These are phyloP conservation scores for Fonsecaea erecta DNA, from an alignment of 2,329 filamentous ascomycete genomes.

Conservation along the genomic window DNA sequence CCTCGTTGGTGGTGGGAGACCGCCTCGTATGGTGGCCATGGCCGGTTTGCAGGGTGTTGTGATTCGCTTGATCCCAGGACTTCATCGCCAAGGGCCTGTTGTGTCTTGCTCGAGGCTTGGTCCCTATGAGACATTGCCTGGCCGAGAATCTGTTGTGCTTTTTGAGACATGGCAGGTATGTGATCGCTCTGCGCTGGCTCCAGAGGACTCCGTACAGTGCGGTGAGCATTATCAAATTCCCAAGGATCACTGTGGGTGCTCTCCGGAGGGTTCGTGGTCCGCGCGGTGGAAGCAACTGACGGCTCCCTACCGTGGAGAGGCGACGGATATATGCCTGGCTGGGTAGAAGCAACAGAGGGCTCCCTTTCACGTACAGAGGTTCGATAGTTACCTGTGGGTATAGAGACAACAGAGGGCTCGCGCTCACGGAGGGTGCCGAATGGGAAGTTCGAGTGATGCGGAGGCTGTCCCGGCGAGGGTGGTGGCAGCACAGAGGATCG, in stretches of 20 bases:
- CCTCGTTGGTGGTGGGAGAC: conserved; percentile 48
- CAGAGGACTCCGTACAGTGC: conserved; percentile 31
- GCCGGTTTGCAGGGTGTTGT: conserved; percentile 12
- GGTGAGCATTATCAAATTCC: conserved; percentile 58
- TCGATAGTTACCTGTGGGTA: conserved; percentile 4
- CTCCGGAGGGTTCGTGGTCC: conserved; percentile 52
- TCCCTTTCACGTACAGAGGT: conserved; percentile 20
- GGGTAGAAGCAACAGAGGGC: conserved; percentile 37
- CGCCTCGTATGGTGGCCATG: conserved; percentile 52
- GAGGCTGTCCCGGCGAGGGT: conserved; percentile 45
- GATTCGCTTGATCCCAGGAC: conserved; percentile 21
- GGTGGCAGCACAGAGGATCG: conserved; percentile 76
- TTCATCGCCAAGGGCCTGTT: conserved; percentile 33
- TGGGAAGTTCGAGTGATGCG: conserved; percentile 1
- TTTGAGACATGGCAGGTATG: conserved; percentile 41
- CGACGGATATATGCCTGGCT: conserved; percentile 1
- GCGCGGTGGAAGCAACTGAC: conserved; percentile 42
- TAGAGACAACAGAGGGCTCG: conserved; percentile 36
- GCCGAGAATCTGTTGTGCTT: conserved; percentile 46
- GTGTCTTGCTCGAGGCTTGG: conserved; percentile 35
- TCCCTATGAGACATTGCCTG: conserved; percentile 44
- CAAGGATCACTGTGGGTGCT: conserved; percentile 60
- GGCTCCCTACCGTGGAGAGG: conserved; percentile 24
- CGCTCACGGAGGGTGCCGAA: conserved; percentile 14
- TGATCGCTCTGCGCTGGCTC: conserved; percentile 27